Conservation (phyloP, 1,284 basidiomycete species). For the Mycosarcoma mackinlayi region DNA sequence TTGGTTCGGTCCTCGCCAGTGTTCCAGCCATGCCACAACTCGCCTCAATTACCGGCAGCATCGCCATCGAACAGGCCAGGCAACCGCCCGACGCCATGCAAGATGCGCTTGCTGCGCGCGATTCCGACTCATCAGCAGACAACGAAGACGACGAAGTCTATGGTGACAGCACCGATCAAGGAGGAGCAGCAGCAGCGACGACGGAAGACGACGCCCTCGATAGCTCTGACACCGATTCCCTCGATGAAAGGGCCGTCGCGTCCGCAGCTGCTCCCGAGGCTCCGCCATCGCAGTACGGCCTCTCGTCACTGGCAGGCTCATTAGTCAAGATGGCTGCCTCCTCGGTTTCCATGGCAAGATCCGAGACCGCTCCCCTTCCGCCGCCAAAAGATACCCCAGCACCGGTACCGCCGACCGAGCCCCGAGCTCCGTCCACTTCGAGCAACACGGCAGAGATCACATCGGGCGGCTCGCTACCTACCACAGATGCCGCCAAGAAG, state of each 20-base stretch:
- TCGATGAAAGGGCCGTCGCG: constrained; percentile 14
- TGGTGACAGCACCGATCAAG: constrained; percentile 13
- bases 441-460: constrained; percentile 27
- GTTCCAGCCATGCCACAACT: constrained; percentile 81
- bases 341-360: constrained; percentile 25
- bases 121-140: constrained; percentile 65
- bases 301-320: constrained; percentile 26
- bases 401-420: constrained; percentile 1
- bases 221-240: constrained; percentile 41
- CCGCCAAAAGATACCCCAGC: constrained; percentile 29
- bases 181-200: constrained; percentile 4
- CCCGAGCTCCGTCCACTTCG: background rate
- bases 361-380: constrained; percentile 39
- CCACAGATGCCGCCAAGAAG: constrained; percentile 27
- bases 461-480: constrained; percentile 35
- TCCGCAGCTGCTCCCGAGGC: constrained; percentile 3
- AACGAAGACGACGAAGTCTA: constrained; percentile 66
- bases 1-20: constrained; percentile 83
- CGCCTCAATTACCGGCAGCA: constrained; percentile 78
- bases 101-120: constrained; percentile 28
- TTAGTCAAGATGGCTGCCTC: constrained; percentile 32
- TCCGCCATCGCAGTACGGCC: constrained; percentile 13
- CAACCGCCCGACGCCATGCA: constrained; percentile 67
- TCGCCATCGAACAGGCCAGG: constrained; percentile 87
- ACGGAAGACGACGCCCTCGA: constrained; percentile 35